phyloP scores from a whole-genome alignment of 495 filamentous ascomycete species.

The Peziza echinospora region DNA sequence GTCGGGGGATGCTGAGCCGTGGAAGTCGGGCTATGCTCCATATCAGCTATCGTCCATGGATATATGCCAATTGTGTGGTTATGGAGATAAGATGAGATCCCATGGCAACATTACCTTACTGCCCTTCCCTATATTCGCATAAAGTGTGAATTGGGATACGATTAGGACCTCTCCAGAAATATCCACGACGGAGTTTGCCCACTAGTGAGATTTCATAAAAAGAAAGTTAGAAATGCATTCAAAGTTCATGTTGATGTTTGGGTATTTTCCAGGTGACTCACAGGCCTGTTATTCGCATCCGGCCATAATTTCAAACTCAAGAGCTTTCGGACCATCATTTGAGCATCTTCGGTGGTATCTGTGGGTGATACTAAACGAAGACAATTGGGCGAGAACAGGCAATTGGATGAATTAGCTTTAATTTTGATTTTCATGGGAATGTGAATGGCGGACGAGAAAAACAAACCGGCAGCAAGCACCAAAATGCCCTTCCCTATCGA shows the following conservation, averaged over 20 bases:
- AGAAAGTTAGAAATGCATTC: no score
- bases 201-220: no score
- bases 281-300: constrained; percentile 23
- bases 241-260: no score
- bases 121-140: constrained; percentile 80
- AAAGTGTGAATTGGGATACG: constrained; percentile 98
- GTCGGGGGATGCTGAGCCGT: constrained; percentile 56
- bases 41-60: neutral
- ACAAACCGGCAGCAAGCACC: constrained; percentile 62
- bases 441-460: no score
- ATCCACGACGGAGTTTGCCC: constrained; percentile 73
- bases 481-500: constrained; percentile 75
- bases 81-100: no score
- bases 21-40: constrained; percentile 49
- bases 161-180: constrained; percentile 65
- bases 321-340: constrained; percentile 62
- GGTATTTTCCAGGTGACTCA: no score
- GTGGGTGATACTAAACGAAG: constrained; percentile 52
- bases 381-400: no score
- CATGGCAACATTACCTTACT: no score
- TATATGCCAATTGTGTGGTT: no score
- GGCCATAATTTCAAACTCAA: constrained; percentile 80
- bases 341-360: constrained; percentile 74
- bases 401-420: no score
- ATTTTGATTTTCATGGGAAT: no score